A percentile compares a stretch with the other conserved stretches of the same genome.
Evolutionary conservation across 75 land plant species (phyloP).

Genomic region (Cryptomeria japonica): DNA sequence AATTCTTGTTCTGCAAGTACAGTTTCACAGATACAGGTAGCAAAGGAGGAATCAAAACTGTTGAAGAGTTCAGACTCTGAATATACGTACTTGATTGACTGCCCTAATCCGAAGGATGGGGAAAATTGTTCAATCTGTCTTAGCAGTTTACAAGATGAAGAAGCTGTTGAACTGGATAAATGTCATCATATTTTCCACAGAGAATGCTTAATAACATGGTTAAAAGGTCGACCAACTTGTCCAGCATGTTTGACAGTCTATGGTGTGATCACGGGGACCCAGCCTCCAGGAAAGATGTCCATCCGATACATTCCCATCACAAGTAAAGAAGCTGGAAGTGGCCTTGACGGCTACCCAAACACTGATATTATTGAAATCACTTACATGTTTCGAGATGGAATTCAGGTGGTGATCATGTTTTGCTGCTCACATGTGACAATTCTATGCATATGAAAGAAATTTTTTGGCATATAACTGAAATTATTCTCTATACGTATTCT

Average conservation of each 20-base stretch:
- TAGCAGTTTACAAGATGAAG: slow-evolving; percentile 17
- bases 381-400: slow-evolving; percentile 31
- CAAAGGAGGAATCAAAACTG: not conserved
- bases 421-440: not conserved
- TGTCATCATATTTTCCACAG: slow-evolving; percentile 30
- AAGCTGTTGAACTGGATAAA: slow-evolving; percentile 16
- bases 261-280: slow-evolving; percentile 32
- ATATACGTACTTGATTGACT: slow-evolving; percentile 9
- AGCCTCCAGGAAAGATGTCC: slow-evolving; percentile 29
- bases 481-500: not conserved
- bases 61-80: slow-evolving; percentile 2
- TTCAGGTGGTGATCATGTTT: slow-evolving; percentile 21
- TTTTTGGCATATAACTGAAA: not conserved
- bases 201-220: slow-evolving; percentile 28
- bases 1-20: not conserved
- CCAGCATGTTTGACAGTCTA: slow-evolving; percentile 24
- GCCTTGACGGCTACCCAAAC: slow-evolving; percentile 28
- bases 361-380: slow-evolving; percentile 24
- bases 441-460: not conserved
- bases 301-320: slow-evolving; percentile 14
- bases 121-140: slow-evolving; percentile 32
- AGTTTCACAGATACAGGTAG: not conserved
- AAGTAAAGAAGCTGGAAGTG: slow-evolving; percentile 9
- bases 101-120: slow-evolving; percentile 16
- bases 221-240: slow-evolving; percentile 27